phyloP scores from a whole-genome alignment of 2,329 filamentous ascomycete species.

The Colletotrichum sp. region DNA sequence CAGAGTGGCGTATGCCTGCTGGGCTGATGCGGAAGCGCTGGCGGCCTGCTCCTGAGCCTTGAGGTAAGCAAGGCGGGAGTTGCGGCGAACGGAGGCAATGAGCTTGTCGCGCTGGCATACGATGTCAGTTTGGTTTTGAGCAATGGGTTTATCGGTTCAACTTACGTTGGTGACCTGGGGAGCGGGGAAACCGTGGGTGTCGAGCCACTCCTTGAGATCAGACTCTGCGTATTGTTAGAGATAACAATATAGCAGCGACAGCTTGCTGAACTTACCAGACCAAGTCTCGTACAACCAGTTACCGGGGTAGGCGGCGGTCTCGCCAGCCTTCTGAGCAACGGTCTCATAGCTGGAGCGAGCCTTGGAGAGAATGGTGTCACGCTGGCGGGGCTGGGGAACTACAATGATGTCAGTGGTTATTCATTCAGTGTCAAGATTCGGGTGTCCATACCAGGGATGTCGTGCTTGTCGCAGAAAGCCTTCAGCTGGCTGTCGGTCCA shows the following conservation, averaged over 20 bases:
- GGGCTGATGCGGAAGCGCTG: constrained; percentile 67
- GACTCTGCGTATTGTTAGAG: constrained; percentile 60
- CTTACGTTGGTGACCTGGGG: constrained; percentile 76
- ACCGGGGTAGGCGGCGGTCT: constrained; percentile 86
- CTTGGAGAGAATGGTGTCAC: constrained; percentile 80
- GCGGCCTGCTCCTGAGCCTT: constrained; percentile 66
- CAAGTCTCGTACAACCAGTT: constrained; percentile 93
- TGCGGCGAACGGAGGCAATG: constrained; percentile 87
- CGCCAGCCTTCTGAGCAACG: constrained; percentile 74
- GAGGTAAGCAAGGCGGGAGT: constrained; percentile 80
- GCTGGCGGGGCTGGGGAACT: constrained; percentile 85
- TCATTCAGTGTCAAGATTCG: background rate
- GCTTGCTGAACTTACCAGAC: constrained; percentile 53
- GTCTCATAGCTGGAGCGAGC: constrained; percentile 82
- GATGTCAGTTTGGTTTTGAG: constrained; percentile 21
- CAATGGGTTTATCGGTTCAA: accelerated
- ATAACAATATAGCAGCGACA: background rate
- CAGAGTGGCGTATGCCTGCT: constrained; percentile 74
- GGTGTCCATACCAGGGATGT: constrained; percentile 67
- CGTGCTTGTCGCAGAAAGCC: constrained; percentile 87
- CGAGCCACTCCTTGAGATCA: constrained; percentile 92
- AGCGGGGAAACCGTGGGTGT: constrained; percentile 82
- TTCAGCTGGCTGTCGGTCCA: constrained; percentile 96
- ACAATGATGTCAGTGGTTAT: background rate
- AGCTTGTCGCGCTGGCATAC: constrained; percentile 74